Conservation (phyloP, 306 rosid species). For the Mimosa pudica region DNA sequence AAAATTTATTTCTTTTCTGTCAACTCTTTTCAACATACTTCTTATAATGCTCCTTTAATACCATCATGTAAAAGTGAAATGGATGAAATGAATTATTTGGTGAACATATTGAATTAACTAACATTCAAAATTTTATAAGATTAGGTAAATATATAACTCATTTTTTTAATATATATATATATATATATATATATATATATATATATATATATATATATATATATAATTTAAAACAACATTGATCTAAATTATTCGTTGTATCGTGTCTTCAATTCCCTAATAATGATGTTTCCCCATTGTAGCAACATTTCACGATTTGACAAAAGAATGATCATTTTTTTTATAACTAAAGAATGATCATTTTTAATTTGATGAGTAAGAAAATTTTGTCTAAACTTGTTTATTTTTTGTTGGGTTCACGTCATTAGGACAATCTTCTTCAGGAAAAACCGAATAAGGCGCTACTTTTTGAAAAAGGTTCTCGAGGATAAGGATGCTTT, state of each 20-base stretch:
- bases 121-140: too few relatives aligned
- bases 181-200: too few relatives aligned
- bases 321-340: not conserved
- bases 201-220: too few relatives aligned
- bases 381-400: not conserved
- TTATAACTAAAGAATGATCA: not conserved
- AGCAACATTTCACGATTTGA: not conserved
- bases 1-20: too few relatives aligned
- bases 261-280: not conserved
- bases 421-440: not conserved
- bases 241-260: not conserved
- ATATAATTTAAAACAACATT: too few relatives aligned
- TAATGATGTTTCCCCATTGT: not conserved
- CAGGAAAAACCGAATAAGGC: not conserved
- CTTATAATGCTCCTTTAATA: too few relatives aligned
- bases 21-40: too few relatives aligned
- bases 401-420: not conserved
- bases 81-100: too few relatives aligned
- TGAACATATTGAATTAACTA: too few relatives aligned
- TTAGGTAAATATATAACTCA: too few relatives aligned
- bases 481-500: not conserved
- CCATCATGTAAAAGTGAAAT: too few relatives aligned
- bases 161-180: too few relatives aligned
- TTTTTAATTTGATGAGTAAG: not conserved
- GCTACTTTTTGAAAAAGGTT: not conserved